Conservation (phyloP, 2,329 filamentous ascomycete species). For the Ophiostoma sp. region DNA sequence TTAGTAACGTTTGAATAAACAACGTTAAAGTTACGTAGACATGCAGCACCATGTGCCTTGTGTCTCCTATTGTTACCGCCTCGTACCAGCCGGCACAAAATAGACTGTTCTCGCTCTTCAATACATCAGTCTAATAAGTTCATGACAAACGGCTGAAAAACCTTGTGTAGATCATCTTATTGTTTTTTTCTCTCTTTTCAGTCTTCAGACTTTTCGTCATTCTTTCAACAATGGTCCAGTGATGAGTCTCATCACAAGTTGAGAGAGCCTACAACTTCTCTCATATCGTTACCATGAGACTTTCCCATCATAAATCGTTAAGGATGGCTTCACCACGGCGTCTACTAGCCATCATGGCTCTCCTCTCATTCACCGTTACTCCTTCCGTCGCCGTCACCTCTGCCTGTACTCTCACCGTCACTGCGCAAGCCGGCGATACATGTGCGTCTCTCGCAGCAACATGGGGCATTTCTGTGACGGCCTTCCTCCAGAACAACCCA, state of each 20-base stretch:
- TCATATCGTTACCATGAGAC: background rate
- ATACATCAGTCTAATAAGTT: background rate
- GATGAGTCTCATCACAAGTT: background rate
- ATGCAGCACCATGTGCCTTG: background rate
- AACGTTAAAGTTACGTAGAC: background rate
- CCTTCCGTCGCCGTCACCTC: background rate
- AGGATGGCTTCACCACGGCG: background rate
- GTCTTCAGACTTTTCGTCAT: background rate
- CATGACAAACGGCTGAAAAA: no score
- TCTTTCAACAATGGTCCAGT: background rate
- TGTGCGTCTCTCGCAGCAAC: constrained; percentile 24
- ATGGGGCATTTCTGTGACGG: constrained; percentile 24
- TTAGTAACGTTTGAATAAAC: background rate
- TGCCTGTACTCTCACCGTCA: constrained; percentile 24
- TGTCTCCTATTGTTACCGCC: background rate
- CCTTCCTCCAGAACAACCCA: constrained; percentile 26
- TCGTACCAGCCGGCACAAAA: background rate
- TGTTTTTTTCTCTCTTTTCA: background rate
- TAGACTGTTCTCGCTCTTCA: background rate
- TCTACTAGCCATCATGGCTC: background rate
- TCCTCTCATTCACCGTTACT: background rate
- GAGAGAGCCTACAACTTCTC: background rate
- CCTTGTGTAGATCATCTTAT: background rate
- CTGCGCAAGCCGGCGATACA: constrained; percentile 23
- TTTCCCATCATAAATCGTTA: background rate